These are phyloP conservation scores for Fusarium nodosum DNA, from an alignment of 2,329 filamentous ascomycete species.

Conservation along the genomic window DNA sequence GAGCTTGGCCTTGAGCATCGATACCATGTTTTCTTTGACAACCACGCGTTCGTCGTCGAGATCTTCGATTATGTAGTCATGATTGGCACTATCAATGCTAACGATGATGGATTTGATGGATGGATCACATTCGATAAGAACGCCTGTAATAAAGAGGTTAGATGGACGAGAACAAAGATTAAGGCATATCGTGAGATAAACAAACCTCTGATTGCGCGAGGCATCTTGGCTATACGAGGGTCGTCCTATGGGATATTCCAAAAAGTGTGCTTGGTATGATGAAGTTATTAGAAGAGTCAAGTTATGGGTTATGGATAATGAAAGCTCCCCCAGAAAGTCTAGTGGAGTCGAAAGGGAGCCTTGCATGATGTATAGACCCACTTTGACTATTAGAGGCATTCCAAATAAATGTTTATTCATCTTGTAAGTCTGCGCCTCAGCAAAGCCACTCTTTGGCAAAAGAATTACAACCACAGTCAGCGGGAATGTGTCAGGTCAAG, in stretches of 20 bases:
- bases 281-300: conserved; percentile 11
- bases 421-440: conserved; percentile 32
- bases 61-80: conserved; percentile 84
- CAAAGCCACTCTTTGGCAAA: conserved; percentile 19
- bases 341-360: conserved; percentile 18
- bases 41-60: conserved; percentile 82
- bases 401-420: conserved; percentile 24
- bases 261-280: neutral
- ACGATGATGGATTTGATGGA: conserved; percentile 89
- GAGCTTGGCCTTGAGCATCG: conserved; percentile 74
- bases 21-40: conserved; percentile 80
- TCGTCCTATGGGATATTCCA: neutral
- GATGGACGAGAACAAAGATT: neutral
- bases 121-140: conserved; percentile 85
- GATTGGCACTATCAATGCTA: conserved; percentile 77
- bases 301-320: conserved; percentile 18
- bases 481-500: conserved; percentile 3
- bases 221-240: conserved; percentile 58
- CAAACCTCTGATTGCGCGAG: conserved; percentile 71
- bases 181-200: conserved; percentile 46
- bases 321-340: conserved; percentile 15
- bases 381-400: conserved; percentile 14
- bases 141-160: conserved; percentile 62
- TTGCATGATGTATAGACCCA: conserved; percentile 28
- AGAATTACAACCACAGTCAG: conserved; percentile 1